Base-by-base conservation (phyloP, 78 protist genomes). In the Acrasis kona region DNA sequence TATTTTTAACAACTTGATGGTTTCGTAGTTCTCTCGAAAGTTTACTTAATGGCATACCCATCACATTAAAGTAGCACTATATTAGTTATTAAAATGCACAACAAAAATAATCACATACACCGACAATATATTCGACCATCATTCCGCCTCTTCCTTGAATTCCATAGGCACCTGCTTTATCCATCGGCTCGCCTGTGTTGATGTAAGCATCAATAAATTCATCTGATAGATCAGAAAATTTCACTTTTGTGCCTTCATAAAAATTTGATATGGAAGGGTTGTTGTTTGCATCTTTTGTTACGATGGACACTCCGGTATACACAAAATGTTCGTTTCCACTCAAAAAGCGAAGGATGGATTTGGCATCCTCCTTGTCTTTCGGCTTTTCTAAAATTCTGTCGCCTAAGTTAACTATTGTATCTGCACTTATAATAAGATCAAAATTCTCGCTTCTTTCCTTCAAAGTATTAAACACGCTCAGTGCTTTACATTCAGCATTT, bases 111-210 rank as follows among this genome's bases (percentile, higher is more conserved):
- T 28, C 67, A 35, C 71, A 75, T 42, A 76, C 67, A 36, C 87
- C 87, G 2, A 72, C 74, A 19, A 84, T 72, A 5, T 41, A 28
- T 38, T 34, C 32, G 35, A 84, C 80, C 9, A 84, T 50, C 3
- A 39, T 19, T 4, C 65, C 78, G 29, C 78, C 87, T 42, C 58
- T 2, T 7, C 85, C 84, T 42, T 84, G 87, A 39, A 72, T 72
- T 34, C 84, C 84, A 40, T 84, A 84, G n/a, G 71, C 66, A 5
- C 86, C 86, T 5, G 86, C 86, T 32, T 77, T 79, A 10, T 82
- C 87, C 82, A 73, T 73, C 30, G 84, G 79, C 84, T 80, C 84
- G n/a, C 73, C 73, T 2, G 78, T 74, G 5, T 70, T 32, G 2
- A 80, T 71, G 37, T 80, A 80, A 4, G 70, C 84, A 2, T 6